Base-by-base conservation (phyloP, 768 basidiomycete genomes). In the Collybiopsis confluens region DNA sequence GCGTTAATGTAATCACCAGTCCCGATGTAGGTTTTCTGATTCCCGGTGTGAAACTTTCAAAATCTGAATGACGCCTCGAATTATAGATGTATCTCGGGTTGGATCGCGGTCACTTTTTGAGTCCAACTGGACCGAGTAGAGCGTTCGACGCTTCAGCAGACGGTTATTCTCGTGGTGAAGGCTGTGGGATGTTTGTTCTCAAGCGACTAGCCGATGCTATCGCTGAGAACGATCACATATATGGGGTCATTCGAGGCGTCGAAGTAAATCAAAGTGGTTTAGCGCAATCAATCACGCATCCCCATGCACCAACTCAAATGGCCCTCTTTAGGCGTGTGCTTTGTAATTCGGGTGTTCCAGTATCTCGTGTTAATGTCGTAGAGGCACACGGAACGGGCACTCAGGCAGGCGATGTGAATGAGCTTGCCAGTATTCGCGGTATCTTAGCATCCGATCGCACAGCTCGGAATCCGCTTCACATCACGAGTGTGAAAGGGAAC, bases 321-420 rank as follows among this genome's bases (percentile, higher is more conserved):
- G 59, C 65, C 11, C 78, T 91, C n/a, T 78, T 88, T 57, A 62
- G 63, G 36, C 71, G 67, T 2, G 65, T 86, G 20, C 64, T 87
- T 13, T 60, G 67, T 13, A 68, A 66, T 38, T 68, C 82, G 16
- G 73, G 74, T 3, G 61, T 86, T 10, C 63, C 68, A 37, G 68
- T 81, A 0, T 59, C 59, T 35, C 71, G 77, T 2, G 68, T 91
- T 49, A 80, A 76, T 56, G 78, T 88, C 21, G 74, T 86, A 20
- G 89, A 91, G 62, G 85, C 86, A 2, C 88, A 90, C 63, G 88
- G 86, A 1, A 86, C 88, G 1, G 89, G 82, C 0, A 83, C 88
- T 0, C 83, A 83, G 60, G 82, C 81, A 1, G 88, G 88, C 7
- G 88, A 90, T 64, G 76, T 80, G 1, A 75, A 69, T 58, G 89